Evolutionary conservation across 176 grass and related monocot genomes (phyloP).

Genomic region (Sorghum bicolor): DNA sequence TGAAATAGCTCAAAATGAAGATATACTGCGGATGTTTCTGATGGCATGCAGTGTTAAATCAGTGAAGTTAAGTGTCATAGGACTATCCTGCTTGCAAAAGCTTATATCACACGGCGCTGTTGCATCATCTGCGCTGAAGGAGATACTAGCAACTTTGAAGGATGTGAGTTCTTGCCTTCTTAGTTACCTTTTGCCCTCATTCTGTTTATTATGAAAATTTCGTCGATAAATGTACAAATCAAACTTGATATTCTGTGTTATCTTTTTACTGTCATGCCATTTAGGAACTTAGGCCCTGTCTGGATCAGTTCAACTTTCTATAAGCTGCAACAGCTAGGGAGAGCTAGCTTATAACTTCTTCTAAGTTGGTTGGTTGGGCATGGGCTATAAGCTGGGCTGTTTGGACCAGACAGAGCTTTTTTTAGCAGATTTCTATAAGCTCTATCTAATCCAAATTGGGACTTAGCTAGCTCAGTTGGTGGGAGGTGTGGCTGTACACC

Average conservation of each 20-base stretch:
- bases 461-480: not conserved
- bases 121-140: slow-evolving; percentile 72
- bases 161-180: slow-evolving; percentile 58
- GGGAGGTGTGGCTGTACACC: not conserved
- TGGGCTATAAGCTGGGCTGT: not conserved
- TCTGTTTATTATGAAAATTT: slow-evolving; percentile 13
- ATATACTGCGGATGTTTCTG: slow-evolving; percentile 90
- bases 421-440: not conserved
- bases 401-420: not conserved
- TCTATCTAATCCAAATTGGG: not conserved
- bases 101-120: slow-evolving; percentile 91
- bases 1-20: slow-evolving; percentile 89
- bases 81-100: slow-evolving; percentile 97
- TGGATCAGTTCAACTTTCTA: not conserved
- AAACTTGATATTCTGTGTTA: not conserved
- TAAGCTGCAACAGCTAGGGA: not conserved
- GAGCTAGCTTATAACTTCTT: not conserved
- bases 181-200: slow-evolving; percentile 20
- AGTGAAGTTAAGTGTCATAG: slow-evolving; percentile 91
- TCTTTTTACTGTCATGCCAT: not conserved
- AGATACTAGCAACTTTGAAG: slow-evolving; percentile 90
- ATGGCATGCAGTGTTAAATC: slow-evolving; percentile 94
- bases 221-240: slow-evolving; percentile 2
- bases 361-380: not conserved
- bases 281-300: not conserved